These are phyloP conservation scores for Monosporascus sp. DNA, from an alignment of 2,329 filamentous ascomycete genomes.

Conservation along the genomic window DNA sequence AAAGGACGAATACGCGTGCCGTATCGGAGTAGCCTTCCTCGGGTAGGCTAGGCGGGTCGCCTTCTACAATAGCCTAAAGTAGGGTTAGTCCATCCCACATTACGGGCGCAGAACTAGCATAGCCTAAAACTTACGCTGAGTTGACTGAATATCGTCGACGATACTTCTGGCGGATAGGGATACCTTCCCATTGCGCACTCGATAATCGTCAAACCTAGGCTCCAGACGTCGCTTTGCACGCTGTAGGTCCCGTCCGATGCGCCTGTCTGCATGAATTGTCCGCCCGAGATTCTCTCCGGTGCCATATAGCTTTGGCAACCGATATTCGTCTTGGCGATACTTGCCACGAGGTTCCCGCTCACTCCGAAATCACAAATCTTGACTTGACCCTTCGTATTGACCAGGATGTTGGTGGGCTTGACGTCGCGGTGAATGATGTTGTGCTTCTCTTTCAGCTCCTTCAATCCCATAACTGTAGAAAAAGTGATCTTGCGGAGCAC, in stretches of 20 bases:
- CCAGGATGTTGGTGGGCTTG: conserved; percentile 96
- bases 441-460: conserved; percentile 92
- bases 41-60: conserved; percentile 87
- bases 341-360: conserved; percentile 91
- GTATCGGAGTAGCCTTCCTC: conserved; percentile 69
- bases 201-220: conserved; percentile 86
- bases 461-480: conserved; percentile 84
- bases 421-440: conserved; percentile 99
- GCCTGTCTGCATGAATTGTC: conserved; percentile 67
- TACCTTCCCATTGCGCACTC: conserved; percentile 94
- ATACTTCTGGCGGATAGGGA: conserved; percentile 94
- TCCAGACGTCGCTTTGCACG: conserved; percentile 98
- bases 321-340: conserved; percentile 97
- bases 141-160: conserved; percentile 97
- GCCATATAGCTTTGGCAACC: conserved; percentile 99
- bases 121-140: conserved; percentile 67
- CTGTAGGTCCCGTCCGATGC: conserved; percentile 84
- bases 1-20: conserved; percentile 80
- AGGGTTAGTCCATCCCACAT: conserved; percentile 10
- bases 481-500: conserved; percentile 87
- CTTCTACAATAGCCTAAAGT: conserved; percentile 87
- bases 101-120: neutral
- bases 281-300: conserved; percentile 87
- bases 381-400: conserved; percentile 83
- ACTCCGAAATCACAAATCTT: conserved; percentile 99